A percentile compares a stretch with the other conserved stretches of the same genome.
These are phyloP conservation scores for Hypoxylon rickii DNA, from an alignment of 495 filamentous ascomycete genomes.

Conservation along the genomic window DNA sequence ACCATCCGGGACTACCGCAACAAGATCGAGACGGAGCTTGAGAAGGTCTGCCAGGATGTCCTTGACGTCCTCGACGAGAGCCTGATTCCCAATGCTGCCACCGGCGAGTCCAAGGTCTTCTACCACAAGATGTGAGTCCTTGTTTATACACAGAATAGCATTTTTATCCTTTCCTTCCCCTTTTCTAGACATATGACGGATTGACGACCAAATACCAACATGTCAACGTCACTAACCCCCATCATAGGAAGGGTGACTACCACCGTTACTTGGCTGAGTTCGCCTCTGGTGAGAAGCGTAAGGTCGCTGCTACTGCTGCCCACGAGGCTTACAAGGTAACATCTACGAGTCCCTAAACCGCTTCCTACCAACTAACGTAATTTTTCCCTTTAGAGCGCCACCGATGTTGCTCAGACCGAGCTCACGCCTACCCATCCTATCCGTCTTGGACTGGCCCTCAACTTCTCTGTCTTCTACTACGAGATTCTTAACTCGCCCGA, in stretches of 20 bases:
- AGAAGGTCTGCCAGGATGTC: constrained; percentile 98
- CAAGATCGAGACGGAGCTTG: constrained; percentile 98
- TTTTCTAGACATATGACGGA: constrained; percentile 23
- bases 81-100: constrained; percentile 96
- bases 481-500: constrained; percentile 99
- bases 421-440: constrained; percentile 98
- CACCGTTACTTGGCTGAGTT: constrained; percentile 99
- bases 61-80: constrained; percentile 93
- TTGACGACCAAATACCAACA: neutral
- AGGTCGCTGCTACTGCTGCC: constrained; percentile 91
- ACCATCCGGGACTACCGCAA: constrained; percentile 98
- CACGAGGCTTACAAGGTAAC: constrained; percentile 98
- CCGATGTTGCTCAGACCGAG: constrained; percentile 96
- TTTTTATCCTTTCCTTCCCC: neutral
- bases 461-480: constrained; percentile 99
- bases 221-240: constrained; percentile 13
- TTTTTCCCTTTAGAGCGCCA: constrained; percentile 71
- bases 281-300: constrained; percentile 98
- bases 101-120: constrained; percentile 99
- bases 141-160: neutral
- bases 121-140: constrained; percentile 98
- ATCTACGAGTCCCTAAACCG: neutral
- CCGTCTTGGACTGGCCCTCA: constrained; percentile 95
- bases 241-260: constrained; percentile 96
- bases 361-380: constrained; percentile 16